phyloP scores from a whole-genome alignment of 495 filamentous ascomycete species.

The Physcia stellaris region DNA sequence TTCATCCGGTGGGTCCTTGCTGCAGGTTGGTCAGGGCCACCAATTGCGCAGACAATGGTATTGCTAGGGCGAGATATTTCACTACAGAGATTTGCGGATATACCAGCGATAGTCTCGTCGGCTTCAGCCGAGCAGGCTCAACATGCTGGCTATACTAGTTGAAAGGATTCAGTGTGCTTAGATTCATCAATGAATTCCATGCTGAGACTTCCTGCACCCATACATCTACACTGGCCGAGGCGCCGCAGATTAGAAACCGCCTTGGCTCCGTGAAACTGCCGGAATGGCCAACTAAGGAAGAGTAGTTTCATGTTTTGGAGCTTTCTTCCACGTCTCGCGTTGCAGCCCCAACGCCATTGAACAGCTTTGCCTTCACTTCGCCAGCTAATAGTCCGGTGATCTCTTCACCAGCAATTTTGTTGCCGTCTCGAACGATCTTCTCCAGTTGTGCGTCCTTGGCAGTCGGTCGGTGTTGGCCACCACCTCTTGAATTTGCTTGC shows the following conservation, averaged over 20 bases:
- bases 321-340: background rate
- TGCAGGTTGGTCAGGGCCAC: slow-evolving; percentile 43
- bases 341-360: slow-evolving; percentile 45
- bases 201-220: too few species aligned
- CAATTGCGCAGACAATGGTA: slow-evolving; percentile 42
- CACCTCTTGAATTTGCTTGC: slow-evolving; percentile 26
- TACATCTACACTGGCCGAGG: too few species aligned
- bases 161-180: too few species aligned
- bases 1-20: slow-evolving; percentile 57
- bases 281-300: too few species aligned
- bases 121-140: too few species aligned
- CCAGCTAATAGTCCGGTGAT: slow-evolving; percentile 67
- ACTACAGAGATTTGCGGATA: slow-evolving; percentile 38
- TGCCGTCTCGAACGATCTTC: slow-evolving; percentile 65
- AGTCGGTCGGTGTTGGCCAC: slow-evolving; percentile 8
- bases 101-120: slow-evolving; percentile 14
- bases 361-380: slow-evolving; percentile 75
- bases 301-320: too few species aligned
- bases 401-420: slow-evolving; percentile 78
- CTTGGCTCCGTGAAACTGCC: too few species aligned
- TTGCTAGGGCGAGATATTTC: slow-evolving; percentile 50
- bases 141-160: too few species aligned
- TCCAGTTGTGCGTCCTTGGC: slow-evolving; percentile 52
- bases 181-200: too few species aligned
- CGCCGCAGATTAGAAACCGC: too few species aligned